phyloP scores from a whole-genome alignment of 225 moss, liverwort and hornwort genomes.

The Ulota crispa region DNA sequence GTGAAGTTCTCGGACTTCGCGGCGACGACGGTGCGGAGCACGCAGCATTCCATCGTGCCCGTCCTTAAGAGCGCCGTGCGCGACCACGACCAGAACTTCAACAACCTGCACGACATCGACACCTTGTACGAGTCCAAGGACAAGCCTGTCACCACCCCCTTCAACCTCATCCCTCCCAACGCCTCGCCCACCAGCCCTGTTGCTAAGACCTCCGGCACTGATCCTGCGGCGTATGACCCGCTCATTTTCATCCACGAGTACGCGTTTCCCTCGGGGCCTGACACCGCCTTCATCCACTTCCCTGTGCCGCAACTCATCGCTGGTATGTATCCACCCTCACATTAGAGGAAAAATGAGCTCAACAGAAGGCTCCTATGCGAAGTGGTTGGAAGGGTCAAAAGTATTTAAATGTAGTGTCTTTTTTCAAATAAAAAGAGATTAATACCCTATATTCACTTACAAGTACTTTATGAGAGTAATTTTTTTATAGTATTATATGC shows the following conservation, averaged over 20 bases:
- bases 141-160: background rate
- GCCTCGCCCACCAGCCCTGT: background rate
- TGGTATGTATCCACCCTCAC: too few relatives aligned
- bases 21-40: slow-evolving; percentile 41
- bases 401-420: too few relatives aligned
- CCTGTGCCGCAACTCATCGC: slow-evolving; percentile 48
- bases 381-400: too few relatives aligned
- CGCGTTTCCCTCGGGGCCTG: slow-evolving; percentile 45
- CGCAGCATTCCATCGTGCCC: slow-evolving; percentile 44
- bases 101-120: slow-evolving; percentile 33
- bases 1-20: slow-evolving; percentile 66
- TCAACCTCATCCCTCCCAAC: slow-evolving; percentile 30
- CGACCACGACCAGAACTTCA: slow-evolving; percentile 36
- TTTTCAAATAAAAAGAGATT: too few relatives aligned
- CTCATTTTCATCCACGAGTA: slow-evolving; percentile 55
- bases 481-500: too few relatives aligned
- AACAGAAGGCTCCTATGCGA: too few relatives aligned
- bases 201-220: background rate
- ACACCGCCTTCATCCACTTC: slow-evolving; percentile 35
- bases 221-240: slow-evolving; percentile 19
- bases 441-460: too few relatives aligned
- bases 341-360: too few relatives aligned
- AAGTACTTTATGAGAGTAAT: too few relatives aligned
- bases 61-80: slow-evolving; percentile 16
- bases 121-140: slow-evolving; percentile 32